Evolutionary conservation across 495 filamentous ascomycete species (phyloP).

Genomic region (Podospora pseudocomata): DNA sequence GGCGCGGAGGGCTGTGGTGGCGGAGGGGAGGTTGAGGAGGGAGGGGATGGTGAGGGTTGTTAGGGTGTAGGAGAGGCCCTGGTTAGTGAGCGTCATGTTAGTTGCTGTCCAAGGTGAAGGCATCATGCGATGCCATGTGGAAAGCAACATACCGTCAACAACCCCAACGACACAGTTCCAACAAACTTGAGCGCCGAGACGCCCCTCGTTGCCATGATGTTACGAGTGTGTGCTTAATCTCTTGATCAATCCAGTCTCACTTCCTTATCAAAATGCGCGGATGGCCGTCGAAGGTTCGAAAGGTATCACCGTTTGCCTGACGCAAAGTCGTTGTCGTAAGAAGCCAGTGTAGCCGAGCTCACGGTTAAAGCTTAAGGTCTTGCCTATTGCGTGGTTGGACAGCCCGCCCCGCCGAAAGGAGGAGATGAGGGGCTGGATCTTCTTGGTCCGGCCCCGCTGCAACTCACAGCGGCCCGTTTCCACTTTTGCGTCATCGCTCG

Average conservation of each 20-base stretch:
- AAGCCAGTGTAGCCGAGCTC: background rate
- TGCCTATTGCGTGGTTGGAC: background rate
- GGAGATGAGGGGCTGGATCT: background rate
- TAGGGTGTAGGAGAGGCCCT: conserved; percentile 84
- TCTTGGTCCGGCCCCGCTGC: no score
- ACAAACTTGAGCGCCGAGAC: conserved; percentile 82
- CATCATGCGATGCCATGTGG: conserved; percentile 2
- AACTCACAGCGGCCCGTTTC: background rate
- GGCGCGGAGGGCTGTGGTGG: conserved; percentile 59
- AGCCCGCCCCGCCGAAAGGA: background rate
- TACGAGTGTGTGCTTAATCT: background rate
- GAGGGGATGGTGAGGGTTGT: conserved; percentile 69
- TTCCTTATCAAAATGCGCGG: background rate
- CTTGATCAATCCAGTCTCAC: conserved; percentile 16
- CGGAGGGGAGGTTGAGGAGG: conserved; percentile 71
- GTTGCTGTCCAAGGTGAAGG: background rate
- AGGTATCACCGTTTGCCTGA: background rate
- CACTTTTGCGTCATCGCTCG: conserved; percentile 3
- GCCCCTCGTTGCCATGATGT: conserved; percentile 62
- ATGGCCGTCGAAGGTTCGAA: conserved; percentile 1
- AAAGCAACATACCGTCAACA: conserved; percentile 65
- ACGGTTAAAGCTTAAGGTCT: conserved; percentile 6
- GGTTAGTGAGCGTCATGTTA: conserved; percentile 10
- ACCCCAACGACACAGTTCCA: conserved; percentile 78
- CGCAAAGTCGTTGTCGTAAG: background rate